Base-by-base conservation (phyloP, 2,329 filamentous ascomycete species). In the Claviceps sp. region DNA sequence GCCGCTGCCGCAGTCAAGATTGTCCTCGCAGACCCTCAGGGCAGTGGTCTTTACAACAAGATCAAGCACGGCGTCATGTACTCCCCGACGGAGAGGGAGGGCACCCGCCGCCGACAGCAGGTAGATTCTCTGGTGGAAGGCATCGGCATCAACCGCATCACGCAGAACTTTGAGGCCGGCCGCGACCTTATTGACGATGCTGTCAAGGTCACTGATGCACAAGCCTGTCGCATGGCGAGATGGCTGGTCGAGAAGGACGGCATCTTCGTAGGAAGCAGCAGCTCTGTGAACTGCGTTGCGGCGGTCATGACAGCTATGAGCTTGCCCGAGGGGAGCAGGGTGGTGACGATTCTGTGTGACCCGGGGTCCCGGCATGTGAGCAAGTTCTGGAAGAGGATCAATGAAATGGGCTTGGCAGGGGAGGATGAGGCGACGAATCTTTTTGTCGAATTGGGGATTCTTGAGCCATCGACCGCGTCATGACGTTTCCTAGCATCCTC, bases 81-180 rank as follows among this genome's bases (percentile, higher is more conserved):
- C 69, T 86, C 89, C 54, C 62, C 77, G 1, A 94, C 87, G 34
- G 93, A 98, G 70, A 80, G 78, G 57, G 93, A 98, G 73, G 93
- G 93, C 4, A 97, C 91, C 13, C 76, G 93, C 14, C 78, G 94
- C 48, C 77, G 93, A 54, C 83, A 87, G 61, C 94, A 98, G 69
- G 88, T 98, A 50, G 94, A 98, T 71, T 90, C 85, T 4, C 88
- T 98, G 57, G 88, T 98, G 30, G 94, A 98, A 69, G 93, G 93
- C 1, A 88, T 98, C 57, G 93, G 93, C 1, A 86, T 97, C 67
- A 98, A 95, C 65, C 83, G 93, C 2, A 76, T 95, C n/a, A 98
- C 93, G 1, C 79, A 82, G 50, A 98, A 97, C 66, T 93, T 98
- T 57, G 87, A 95, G 64, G 84, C 83, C 30, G 93, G 91, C 0